A percentile compares a stretch with the other conserved stretches of the same genome.
phyloP scores from a whole-genome alignment of 345 rosid species.

The Raphanus raphanistrum region DNA sequence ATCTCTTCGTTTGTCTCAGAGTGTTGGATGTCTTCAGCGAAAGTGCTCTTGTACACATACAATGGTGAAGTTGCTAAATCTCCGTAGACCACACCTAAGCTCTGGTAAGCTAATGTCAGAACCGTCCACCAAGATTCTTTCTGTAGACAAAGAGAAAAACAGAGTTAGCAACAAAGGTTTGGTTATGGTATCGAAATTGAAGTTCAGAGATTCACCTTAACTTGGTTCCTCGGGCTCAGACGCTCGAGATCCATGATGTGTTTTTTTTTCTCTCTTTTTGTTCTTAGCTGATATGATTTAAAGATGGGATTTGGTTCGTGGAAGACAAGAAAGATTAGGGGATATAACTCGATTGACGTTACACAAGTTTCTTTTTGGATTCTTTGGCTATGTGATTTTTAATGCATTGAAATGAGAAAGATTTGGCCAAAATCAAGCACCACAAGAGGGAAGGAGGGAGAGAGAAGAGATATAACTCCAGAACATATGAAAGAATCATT shows the following conservation, averaged over 20 bases:
- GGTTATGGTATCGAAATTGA: slow-evolving; percentile 7
- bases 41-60: slow-evolving; percentile 79
- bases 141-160: slow-evolving; percentile 40
- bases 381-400: slow-evolving; percentile 6
- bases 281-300: neutral
- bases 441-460: neutral
- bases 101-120: slow-evolving; percentile 78
- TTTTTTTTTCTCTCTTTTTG: slow-evolving; percentile 1
- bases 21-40: slow-evolving; percentile 81
- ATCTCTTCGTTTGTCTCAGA: slow-evolving; percentile 90
- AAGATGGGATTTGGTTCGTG: slow-evolving; percentile 27
- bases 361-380: neutral
- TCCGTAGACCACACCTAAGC: slow-evolving; percentile 87
- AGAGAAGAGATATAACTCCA: slow-evolving; percentile 10
- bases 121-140: slow-evolving; percentile 76
- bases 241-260: slow-evolving; percentile 68
- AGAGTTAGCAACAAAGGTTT: neutral
- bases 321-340: neutral
- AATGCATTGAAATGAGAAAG: slow-evolving; percentile 25
- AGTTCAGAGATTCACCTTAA: slow-evolving; percentile 47
- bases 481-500: slow-evolving; percentile 33
- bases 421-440: slow-evolving; percentile 30
- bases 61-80: slow-evolving; percentile 87
- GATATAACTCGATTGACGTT: slow-evolving; percentile 21
- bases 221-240: slow-evolving; percentile 43